Percentiles rank a stretch among this genome's conserved stretches.
phyloP scores from a whole-genome alignment of 306 rosid species.

The Mimosa bimucronata region DNA sequence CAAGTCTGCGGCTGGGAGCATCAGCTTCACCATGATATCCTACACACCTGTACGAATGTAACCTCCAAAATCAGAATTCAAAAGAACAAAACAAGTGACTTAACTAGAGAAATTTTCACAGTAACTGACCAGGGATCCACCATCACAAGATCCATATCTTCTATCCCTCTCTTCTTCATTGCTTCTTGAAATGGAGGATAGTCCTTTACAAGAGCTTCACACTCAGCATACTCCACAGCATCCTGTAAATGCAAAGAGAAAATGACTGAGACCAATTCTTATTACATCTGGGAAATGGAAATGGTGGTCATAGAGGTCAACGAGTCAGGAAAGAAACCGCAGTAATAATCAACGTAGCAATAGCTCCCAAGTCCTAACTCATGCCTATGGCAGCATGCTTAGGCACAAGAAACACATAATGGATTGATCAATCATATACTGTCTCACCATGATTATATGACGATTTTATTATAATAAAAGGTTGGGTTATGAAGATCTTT shows the following conservation, averaged over 20 bases:
- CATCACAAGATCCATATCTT: conserved; percentile 90
- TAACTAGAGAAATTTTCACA: conserved; percentile 1
- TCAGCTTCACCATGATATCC: conserved; percentile 83
- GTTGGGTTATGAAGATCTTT: background rate
- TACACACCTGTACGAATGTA: conserved; percentile 59
- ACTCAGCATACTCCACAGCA: conserved; percentile 86
- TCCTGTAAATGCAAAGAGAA: conserved; percentile 52
- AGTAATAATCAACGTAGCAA: background rate
- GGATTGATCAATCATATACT: background rate
- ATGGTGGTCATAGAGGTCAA: conserved; percentile 12
- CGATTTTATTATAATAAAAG: background rate
- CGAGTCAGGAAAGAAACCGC: background rate
- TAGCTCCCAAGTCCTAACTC: background rate
- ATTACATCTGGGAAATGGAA: background rate
- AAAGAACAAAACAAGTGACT: background rate
- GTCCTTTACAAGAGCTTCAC: conserved; percentile 81
- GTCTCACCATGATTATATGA: background rate
- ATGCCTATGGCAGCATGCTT: background rate
- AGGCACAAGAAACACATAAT: conserved; percentile 17
- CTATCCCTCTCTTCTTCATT: conserved; percentile 88
- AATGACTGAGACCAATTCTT: conserved; percentile 6
- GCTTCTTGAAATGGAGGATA: conserved; percentile 75
- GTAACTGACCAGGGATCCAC: conserved; percentile 78
- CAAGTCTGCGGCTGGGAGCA: conserved; percentile 87
- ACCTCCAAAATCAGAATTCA: conserved; percentile 21